Conservation (phyloP, 129 eudicot species). For the Chrysanthemum seticuspe region DNA sequence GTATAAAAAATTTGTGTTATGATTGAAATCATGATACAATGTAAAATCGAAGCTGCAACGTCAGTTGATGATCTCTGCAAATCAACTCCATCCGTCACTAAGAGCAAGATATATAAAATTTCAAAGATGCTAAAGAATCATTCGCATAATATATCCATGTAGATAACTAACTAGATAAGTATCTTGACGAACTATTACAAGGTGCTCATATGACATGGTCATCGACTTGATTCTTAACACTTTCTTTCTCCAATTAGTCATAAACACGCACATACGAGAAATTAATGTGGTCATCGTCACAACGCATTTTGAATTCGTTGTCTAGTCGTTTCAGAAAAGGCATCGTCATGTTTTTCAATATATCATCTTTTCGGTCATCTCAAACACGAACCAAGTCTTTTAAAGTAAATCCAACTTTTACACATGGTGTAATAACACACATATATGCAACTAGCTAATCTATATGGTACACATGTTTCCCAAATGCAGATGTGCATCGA, state of each 20-base stretch:
- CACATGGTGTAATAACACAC: neutral
- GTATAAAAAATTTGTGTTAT: too few relatives aligned
- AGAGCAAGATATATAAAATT: too few relatives aligned
- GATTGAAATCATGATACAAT: too few relatives aligned
- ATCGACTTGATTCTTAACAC: neutral
- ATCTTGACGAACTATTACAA: too few relatives aligned
- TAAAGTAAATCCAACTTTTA: neutral
- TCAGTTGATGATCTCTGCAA: too few relatives aligned
- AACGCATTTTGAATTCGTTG: neutral
- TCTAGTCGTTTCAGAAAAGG: slow-evolving; percentile 7
- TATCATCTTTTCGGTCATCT: neutral
- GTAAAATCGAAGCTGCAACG: too few relatives aligned
- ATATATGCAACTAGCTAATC: slow-evolving; percentile 14
- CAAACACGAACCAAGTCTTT: neutral
- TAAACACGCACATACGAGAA: neutral
- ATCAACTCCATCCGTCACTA: too few relatives aligned
- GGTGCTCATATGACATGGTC: neutral
- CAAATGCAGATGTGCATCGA: slow-evolving; percentile 14
- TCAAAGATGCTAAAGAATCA: too few relatives aligned
- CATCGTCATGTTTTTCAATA: neutral
- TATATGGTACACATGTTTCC: slow-evolving; percentile 11
- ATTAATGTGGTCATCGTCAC: neutral
- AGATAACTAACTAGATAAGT: too few relatives aligned
- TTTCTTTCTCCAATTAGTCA: slow-evolving; percentile 2
- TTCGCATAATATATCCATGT: too few relatives aligned